Conservation (phyloP, 2,329 filamentous ascomycete genomes). For the Aspergillus sp. region DNA sequence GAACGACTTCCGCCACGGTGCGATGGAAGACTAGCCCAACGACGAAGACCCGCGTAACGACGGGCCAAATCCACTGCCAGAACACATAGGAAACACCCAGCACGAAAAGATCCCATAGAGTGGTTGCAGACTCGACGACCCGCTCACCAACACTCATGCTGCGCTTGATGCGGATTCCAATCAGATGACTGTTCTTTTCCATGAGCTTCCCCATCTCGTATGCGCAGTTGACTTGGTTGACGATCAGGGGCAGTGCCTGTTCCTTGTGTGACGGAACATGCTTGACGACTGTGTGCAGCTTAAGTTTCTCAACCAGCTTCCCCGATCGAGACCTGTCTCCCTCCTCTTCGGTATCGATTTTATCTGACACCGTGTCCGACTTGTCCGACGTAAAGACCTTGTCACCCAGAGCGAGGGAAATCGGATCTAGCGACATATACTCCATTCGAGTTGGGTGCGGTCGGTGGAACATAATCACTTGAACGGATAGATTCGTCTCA, state of each 20-base stretch:
- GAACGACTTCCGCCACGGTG: constrained; percentile 73
- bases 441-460: constrained; percentile 89
- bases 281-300: constrained; percentile 79
- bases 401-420: constrained; percentile 79
- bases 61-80: constrained; percentile 73
- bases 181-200: constrained; percentile 83
- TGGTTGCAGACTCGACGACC: constrained; percentile 89
- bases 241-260: constrained; percentile 72
- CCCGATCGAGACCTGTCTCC: constrained; percentile 63
- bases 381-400: constrained; percentile 52
- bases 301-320: constrained; percentile 79
- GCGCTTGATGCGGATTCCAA: constrained; percentile 77
- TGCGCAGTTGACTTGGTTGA: constrained; percentile 95
- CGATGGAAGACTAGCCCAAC: constrained; percentile 76
- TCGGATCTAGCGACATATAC: constrained; percentile 88
- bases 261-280: constrained; percentile 80
- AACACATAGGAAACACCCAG: constrained; percentile 69
- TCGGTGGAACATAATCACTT: constrained; percentile 85
- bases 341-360: constrained; percentile 72
- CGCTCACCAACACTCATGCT: constrained; percentile 90
- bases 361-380: constrained; percentile 44
- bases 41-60: constrained; percentile 72
- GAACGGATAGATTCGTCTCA: constrained; percentile 69
- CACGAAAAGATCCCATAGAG: constrained; percentile 73
- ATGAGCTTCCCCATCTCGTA: constrained; percentile 83